Evolutionary conservation across 768 basidiomycete species (phyloP).

Genomic region (Crassisporium funariophilum): DNA sequence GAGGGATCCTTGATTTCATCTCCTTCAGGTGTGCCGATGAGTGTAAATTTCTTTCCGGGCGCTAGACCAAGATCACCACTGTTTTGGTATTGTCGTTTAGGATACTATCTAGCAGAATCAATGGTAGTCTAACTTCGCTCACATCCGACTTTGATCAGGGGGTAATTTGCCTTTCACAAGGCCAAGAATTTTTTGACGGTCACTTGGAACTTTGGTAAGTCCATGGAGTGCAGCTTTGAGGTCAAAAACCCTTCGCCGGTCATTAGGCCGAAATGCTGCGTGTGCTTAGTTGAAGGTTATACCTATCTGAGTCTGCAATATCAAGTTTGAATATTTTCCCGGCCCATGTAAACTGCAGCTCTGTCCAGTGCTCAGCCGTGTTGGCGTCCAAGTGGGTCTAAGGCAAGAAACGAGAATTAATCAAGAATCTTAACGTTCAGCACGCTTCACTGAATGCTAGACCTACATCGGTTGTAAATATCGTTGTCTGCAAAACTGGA

Average conservation of each 20-base stretch:
- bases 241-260: conserved; percentile 73
- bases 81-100: conserved; percentile 6
- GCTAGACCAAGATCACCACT: conserved; percentile 63
- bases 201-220: conserved; percentile 78
- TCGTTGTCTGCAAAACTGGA: too few relatives aligned
- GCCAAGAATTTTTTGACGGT: conserved; percentile 87
- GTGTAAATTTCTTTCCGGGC: conserved; percentile 74
- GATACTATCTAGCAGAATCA: conserved; percentile 1
- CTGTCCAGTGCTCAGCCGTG: conserved; percentile 52
- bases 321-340: conserved; percentile 66
- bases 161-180: conserved; percentile 84
- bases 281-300: conserved; percentile 1
- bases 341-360: conserved; percentile 71
- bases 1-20: conserved; percentile 83
- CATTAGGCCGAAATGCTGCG: conserved; percentile 5
- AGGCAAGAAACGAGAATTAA: neutral
- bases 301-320: conserved; percentile 82
- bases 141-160: conserved; percentile 72
- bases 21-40: conserved; percentile 85
- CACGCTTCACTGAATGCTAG: too few relatives aligned
- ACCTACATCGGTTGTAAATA: too few relatives aligned
- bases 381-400: conserved; percentile 12
- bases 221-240: conserved; percentile 67
- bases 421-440: too few relatives aligned
- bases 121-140: conserved; percentile 27